These are phyloP conservation scores for Leccinum cinnamomeum DNA, from an alignment of 1,284 basidiomycete genomes.

Conservation along the genomic window DNA sequence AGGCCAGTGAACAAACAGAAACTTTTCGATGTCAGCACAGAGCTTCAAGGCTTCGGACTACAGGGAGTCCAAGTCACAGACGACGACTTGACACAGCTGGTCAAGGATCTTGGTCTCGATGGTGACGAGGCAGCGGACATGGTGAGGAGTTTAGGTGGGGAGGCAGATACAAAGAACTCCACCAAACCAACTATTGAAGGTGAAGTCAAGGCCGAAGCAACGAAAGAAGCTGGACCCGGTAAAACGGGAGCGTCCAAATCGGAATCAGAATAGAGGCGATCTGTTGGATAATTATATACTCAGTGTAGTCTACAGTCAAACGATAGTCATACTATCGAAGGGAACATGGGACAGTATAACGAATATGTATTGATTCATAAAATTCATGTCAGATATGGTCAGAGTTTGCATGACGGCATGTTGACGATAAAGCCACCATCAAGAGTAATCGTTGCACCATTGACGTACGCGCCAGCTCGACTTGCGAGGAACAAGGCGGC, in stretches of 20 bases:
- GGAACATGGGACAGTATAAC: background rate
- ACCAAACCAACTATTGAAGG: slow-evolving; percentile 1
- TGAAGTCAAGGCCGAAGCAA: background rate
- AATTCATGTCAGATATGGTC: slow-evolving; percentile 9
- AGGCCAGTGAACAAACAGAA: slow-evolving; percentile 53
- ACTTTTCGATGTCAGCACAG: slow-evolving; percentile 63
- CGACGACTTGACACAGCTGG: slow-evolving; percentile 65
- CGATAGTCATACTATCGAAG: background rate
- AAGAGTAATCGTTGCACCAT: slow-evolving; percentile 59
- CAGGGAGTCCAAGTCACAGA: slow-evolving; percentile 75
- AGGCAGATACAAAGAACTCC: slow-evolving; percentile 6
- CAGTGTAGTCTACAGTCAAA: slow-evolving; percentile 7
- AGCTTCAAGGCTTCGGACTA: slow-evolving; percentile 67
- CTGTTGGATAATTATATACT: slow-evolving; percentile 6
- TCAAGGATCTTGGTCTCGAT: slow-evolving; percentile 70
- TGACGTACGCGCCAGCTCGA: slow-evolving; percentile 61
- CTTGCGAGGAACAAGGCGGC: slow-evolving; percentile 62
- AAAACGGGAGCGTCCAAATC: slow-evolving; percentile 7
- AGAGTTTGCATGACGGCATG: slow-evolving; percentile 30
- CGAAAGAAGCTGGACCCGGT: background rate
- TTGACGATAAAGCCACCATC: slow-evolving; percentile 54
- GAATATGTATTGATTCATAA: background rate
- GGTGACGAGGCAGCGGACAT: slow-evolving; percentile 71
- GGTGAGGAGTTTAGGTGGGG: slow-evolving; percentile 54
- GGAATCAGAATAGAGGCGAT: background rate